These are phyloP conservation scores for Larix kaempferi DNA, from an alignment of 75 land plant genomes.

Conservation along the genomic window DNA sequence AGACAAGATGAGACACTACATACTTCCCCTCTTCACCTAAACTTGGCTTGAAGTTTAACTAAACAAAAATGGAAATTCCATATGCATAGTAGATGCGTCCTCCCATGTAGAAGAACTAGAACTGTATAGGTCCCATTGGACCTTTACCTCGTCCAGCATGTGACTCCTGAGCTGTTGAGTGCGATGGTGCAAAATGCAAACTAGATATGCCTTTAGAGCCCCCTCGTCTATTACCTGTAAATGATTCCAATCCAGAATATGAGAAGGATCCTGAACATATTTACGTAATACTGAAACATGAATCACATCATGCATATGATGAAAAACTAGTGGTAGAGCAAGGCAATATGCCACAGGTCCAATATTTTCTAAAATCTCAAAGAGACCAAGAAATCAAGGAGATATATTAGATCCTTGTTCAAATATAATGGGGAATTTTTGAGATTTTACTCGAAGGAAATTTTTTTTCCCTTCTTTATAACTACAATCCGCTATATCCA, in stretches of 20 bases:
- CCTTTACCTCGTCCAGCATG: background rate
- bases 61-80: too few relatives aligned
- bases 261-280: background rate
- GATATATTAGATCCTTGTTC: background rate
- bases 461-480: too few relatives aligned
- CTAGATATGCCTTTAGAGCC: background rate
- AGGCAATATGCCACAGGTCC: background rate
- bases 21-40: too few relatives aligned
- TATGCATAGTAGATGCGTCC: background rate
- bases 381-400: background rate
- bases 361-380: background rate
- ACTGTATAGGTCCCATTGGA: background rate
- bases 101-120: background rate
- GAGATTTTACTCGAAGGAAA: background rate
- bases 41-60: too few relatives aligned
- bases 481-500: too few relatives aligned
- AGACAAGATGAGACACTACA: too few relatives aligned
- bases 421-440: background rate
- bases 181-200: background rate
- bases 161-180: background rate
- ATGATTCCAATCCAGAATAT: background rate
- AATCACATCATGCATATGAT: background rate
- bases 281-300: background rate
- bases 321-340: background rate
- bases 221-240: background rate